These are phyloP conservation scores for Xylaria hypoxylon DNA, from an alignment of 2,329 filamentous ascomycete genomes.

Conservation along the genomic window DNA sequence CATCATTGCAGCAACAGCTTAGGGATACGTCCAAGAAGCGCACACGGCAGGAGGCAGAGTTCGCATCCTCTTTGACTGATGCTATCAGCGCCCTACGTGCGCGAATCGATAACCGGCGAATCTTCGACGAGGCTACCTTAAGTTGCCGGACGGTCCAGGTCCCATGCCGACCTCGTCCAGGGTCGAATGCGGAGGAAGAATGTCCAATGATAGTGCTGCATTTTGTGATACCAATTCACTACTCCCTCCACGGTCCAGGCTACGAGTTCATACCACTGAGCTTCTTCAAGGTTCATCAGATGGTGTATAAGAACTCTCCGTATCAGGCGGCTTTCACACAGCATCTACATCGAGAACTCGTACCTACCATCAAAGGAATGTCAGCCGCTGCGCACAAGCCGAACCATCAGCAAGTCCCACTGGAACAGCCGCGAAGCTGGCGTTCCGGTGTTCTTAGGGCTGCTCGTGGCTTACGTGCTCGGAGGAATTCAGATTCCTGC, in stretches of 20 bases:
- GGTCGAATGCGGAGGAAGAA: constrained; percentile 38
- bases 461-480: constrained; percentile 23
- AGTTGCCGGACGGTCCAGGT: constrained; percentile 55
- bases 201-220: constrained; percentile 66
- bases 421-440: neutral
- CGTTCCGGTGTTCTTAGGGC: neutral
- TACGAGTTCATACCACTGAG: constrained; percentile 71
- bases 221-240: constrained; percentile 71
- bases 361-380: constrained; percentile 25
- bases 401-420: constrained; percentile 9
- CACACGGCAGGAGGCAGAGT: constrained; percentile 57
- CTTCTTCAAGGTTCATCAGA: constrained; percentile 75
- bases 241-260: constrained; percentile 61
- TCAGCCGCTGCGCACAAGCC: constrained; percentile 42
- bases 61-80: constrained; percentile 58
- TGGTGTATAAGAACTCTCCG: constrained; percentile 65
- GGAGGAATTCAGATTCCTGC: constrained; percentile 31
- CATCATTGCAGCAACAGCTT: constrained; percentile 55
- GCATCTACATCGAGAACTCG: constrained; percentile 70
- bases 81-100: constrained; percentile 54
- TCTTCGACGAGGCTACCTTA: constrained; percentile 57
- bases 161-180: constrained; percentile 50
- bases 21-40: constrained; percentile 52
- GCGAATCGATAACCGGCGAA: constrained; percentile 54
- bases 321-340: constrained; percentile 71